These are phyloP conservation scores for Nemania sp. DNA, from an alignment of 2,329 filamentous ascomycete genomes.

Conservation along the genomic window DNA sequence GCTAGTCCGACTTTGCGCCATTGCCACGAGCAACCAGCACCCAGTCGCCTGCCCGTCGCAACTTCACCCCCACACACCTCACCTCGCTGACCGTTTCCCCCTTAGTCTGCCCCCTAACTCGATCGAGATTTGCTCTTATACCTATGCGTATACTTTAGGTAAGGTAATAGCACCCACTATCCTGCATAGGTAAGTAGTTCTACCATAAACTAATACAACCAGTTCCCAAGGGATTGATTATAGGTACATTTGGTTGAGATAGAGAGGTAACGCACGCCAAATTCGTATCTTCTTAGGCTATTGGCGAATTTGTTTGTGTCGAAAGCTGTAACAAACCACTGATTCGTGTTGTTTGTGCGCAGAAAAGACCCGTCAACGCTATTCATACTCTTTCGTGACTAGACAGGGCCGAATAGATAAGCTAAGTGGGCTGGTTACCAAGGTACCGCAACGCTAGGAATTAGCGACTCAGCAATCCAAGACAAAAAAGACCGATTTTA, in stretches of 20 bases:
- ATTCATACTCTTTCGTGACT: neutral
- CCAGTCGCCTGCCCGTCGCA: neutral
- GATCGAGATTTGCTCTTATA: slow-evolving; percentile 5
- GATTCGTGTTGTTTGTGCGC: neutral
- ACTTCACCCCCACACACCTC: slow-evolving; percentile 8
- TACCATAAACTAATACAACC: too few relatives aligned
- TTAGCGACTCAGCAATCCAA: neutral
- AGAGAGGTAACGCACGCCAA: too few relatives aligned
- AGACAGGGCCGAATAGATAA: neutral
- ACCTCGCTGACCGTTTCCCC: neutral
- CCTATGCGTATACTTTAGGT: neutral
- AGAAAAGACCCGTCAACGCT: neutral
- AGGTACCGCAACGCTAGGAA: neutral
- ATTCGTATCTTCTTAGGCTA: too few relatives aligned
- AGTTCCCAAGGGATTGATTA: too few relatives aligned
- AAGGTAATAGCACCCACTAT: neutral
- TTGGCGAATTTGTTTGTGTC: neutral
- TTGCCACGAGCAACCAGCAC: slow-evolving; percentile 41
- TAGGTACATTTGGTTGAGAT: too few relatives aligned
- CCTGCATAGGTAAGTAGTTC: too few relatives aligned
- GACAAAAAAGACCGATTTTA: neutral
- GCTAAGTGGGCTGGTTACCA: neutral
- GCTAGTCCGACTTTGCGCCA: slow-evolving; percentile 13
- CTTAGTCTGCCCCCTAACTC: neutral
- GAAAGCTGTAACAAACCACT: neutral